Evolutionary conservation across 2,329 filamentous ascomycete species (phyloP).

Genomic region (Chrysosphaeria jannelii): DNA sequence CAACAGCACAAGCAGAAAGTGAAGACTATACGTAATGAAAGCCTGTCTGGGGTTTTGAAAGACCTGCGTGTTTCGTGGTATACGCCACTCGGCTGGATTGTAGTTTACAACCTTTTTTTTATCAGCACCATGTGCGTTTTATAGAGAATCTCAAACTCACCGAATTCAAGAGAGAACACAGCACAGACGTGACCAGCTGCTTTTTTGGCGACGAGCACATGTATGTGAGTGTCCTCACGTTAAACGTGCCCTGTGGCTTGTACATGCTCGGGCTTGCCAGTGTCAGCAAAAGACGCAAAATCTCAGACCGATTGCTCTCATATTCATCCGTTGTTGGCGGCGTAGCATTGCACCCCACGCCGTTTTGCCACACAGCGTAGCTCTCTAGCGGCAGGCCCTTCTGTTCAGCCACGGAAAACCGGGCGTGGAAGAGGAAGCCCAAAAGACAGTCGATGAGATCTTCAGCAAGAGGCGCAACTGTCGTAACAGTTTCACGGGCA

Average conservation of each 20-base stretch:
- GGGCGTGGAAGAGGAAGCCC: slow-evolving; percentile 73
- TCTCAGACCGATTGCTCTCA: slow-evolving; percentile 77
- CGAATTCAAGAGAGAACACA: slow-evolving; percentile 86
- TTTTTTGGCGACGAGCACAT: slow-evolving; percentile 71
- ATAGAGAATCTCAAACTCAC: slow-evolving; percentile 18
- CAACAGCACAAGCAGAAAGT: slow-evolving; percentile 61
- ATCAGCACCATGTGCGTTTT: too few relatives aligned
- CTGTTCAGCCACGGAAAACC: slow-evolving; percentile 56
- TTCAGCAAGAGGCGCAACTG: slow-evolving; percentile 75
- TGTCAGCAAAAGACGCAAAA: slow-evolving; percentile 59
- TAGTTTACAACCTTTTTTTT: slow-evolving; percentile 58
- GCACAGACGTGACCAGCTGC: slow-evolving; percentile 61
- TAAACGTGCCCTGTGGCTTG: slow-evolving; percentile 48
- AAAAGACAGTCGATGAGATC: slow-evolving; percentile 74
- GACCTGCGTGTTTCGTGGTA: slow-evolving; percentile 77
- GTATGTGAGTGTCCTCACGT: slow-evolving; percentile 63
- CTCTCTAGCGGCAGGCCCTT: slow-evolving; percentile 49
- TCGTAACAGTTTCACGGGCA: too few relatives aligned
- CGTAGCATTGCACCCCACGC: slow-evolving; percentile 77
- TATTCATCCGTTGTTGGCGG: slow-evolving; percentile 72
- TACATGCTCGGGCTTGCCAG: slow-evolving; percentile 85
- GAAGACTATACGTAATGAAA: slow-evolving; percentile 71
- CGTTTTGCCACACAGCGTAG: slow-evolving; percentile 93
- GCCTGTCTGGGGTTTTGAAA: slow-evolving; percentile 78
- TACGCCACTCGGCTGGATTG: slow-evolving; percentile 76